Conservation (phyloP, 441 rosid species). For the Breynia disticha region DNA sequence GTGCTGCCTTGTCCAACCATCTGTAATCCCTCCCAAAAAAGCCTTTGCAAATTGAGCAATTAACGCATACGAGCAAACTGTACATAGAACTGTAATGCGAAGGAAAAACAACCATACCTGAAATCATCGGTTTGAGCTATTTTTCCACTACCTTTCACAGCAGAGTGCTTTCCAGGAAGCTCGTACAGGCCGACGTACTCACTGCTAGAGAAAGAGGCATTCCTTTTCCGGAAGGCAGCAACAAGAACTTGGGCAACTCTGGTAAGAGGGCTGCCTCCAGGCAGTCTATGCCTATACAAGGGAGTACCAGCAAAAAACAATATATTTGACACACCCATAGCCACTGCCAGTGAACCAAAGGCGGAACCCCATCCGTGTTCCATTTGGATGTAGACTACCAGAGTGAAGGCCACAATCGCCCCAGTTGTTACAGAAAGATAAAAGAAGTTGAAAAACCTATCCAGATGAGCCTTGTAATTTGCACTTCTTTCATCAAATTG, state of each 20-base stretch:
- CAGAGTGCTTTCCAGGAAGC: constrained; percentile 64
- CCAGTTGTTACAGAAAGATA: constrained; percentile 78
- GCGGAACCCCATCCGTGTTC: constrained; percentile 83
- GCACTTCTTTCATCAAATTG: constrained; percentile 81
- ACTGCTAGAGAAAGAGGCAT: constrained; percentile 50
- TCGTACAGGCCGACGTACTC: constrained; percentile 74
- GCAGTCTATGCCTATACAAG: constrained; percentile 82
- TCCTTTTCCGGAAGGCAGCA: constrained; percentile 66
- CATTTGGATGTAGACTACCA: constrained; percentile 81
- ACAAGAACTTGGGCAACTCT: constrained; percentile 81
- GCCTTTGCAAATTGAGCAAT: no score
- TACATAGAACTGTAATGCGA: neutral
- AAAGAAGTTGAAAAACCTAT: constrained; percentile 92
- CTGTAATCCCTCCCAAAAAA: constrained; percentile 19
- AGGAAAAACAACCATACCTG: constrained; percentile 30
- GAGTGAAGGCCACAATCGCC: constrained; percentile 79
- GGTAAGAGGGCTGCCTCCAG: constrained; percentile 93
- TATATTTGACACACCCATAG: constrained; percentile 77
- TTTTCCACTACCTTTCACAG: constrained; percentile 76
- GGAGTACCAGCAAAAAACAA: constrained; percentile 83
- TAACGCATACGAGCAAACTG: neutral
- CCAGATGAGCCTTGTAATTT: constrained; percentile 69
- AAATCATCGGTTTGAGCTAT: constrained; percentile 62
- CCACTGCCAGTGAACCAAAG: constrained; percentile 75
- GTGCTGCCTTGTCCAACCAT: constrained; percentile 90